These are phyloP conservation scores for Lunularia cruciata DNA, from an alignment of 225 moss, liverwort and hornwort genomes.

Conservation along the genomic window DNA sequence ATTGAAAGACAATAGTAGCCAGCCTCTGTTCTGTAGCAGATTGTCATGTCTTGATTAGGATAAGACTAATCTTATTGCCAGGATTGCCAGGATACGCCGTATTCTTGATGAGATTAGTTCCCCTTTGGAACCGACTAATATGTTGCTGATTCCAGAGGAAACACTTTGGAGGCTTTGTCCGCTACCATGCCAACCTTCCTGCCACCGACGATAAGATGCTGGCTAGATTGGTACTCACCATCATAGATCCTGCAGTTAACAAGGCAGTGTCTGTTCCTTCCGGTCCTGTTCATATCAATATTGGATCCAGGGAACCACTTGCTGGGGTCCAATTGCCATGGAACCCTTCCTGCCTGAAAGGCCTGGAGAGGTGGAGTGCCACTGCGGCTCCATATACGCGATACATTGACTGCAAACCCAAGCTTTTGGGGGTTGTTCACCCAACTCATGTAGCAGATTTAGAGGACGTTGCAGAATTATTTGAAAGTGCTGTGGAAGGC, in stretches of 20 bases:
- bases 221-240: constrained; percentile 90
- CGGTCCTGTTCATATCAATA: constrained; percentile 94
- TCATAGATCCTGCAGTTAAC: constrained; percentile 79
- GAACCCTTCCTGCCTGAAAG: constrained; percentile 64
- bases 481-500: constrained; percentile 56
- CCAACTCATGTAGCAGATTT: constrained; percentile 43
- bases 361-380: constrained; percentile 70
- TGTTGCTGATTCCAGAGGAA: constrained; percentile 61
- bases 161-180: constrained; percentile 77
- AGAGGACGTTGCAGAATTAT: constrained; percentile 34
- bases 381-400: constrained; percentile 76
- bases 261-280: constrained; percentile 59
- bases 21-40: too few relatives aligned
- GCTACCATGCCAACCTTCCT: constrained; percentile 77
- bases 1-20: too few relatives aligned
- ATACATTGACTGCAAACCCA: constrained; percentile 46
- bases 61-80: too few relatives aligned
- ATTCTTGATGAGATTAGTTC: neutral
- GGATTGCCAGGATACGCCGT: neutral
- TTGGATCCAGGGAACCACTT: constrained; percentile 79
- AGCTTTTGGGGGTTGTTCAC: constrained; percentile 40
- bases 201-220: constrained; percentile 73
- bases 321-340: constrained; percentile 62
- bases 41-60: too few relatives aligned
- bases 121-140: too few relatives aligned